Percentiles rank a stretch among this genome's conserved stretches.
These are phyloP conservation scores for Pneumocystis jirovecii DNA, from an alignment of 1,139 yeast species.

Conservation along the genomic window DNA sequence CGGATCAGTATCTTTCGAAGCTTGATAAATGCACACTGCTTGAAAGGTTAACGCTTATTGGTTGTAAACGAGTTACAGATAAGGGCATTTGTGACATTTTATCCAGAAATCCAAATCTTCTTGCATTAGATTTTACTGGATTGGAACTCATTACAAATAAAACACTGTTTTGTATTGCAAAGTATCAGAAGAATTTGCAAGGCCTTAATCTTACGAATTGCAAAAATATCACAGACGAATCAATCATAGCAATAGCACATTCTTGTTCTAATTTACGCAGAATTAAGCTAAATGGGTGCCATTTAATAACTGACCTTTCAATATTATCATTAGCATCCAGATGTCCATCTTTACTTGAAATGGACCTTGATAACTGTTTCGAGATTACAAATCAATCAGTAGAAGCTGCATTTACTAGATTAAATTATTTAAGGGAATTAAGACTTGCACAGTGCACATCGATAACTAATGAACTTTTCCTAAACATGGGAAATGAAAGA, in stretches of 20 bases:
- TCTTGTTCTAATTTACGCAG: conserved; percentile 67
- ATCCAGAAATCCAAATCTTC: conserved; percentile 50
- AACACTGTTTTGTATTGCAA: conserved; percentile 55
- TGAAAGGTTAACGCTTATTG: conserved; percentile 74
- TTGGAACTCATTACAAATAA: conserved; percentile 54
- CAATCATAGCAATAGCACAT: conserved; percentile 44
- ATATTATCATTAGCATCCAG: conserved; percentile 46
- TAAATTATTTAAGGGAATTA: conserved; percentile 66
- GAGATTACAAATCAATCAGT: conserved; percentile 52
- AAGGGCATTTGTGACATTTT: conserved; percentile 48
- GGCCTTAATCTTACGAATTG: conserved; percentile 87
- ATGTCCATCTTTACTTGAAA: conserved; percentile 74
- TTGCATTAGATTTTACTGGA: conserved; percentile 83
- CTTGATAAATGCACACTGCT: conserved; percentile 45
- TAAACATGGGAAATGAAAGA: conserved; percentile 19
- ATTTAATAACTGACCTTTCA: conserved; percentile 51
- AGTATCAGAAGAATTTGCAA: conserved; percentile 60
- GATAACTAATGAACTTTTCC: conserved; percentile 43
- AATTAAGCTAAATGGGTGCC: conserved; percentile 61
- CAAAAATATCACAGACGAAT: conserved; percentile 46
- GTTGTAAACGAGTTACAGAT: conserved; percentile 55
- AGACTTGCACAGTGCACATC: conserved; percentile 30
- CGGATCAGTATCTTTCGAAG: conserved; percentile 45
- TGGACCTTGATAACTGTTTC: conserved; percentile 77
- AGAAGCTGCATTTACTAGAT: conserved; percentile 43